A percentile compares a stretch with the other conserved stretches of the same genome.
Conservation (phyloP, 1,139 yeast species). For the Kluyveromyces sp. region DNA sequence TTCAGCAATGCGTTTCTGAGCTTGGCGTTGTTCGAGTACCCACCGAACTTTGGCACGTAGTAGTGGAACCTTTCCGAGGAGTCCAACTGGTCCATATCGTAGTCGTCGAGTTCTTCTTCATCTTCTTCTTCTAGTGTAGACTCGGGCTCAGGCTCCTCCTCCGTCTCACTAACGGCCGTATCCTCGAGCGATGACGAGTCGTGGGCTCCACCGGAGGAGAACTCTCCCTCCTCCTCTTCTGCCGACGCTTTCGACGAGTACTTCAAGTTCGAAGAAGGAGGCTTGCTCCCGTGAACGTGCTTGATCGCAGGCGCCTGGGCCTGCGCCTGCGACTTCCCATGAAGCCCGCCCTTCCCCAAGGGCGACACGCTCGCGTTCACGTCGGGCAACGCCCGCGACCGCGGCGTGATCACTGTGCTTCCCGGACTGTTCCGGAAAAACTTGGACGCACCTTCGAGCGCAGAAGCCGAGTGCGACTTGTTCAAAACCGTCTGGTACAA, state of each 20-base stretch:
- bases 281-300: constrained; percentile 12
- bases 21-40: constrained; percentile 47
- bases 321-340: constrained; percentile 13
- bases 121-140: constrained; percentile 8
- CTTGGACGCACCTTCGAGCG: constrained; percentile 15
- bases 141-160: constrained; percentile 7
- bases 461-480: constrained; percentile 14
- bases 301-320: constrained; percentile 25
- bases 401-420: constrained; percentile 25
- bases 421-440: constrained; percentile 9
- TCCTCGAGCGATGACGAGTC: background rate
- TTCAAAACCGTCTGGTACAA: constrained; percentile 21
- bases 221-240: background rate
- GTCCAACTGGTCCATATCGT: constrained; percentile 4
- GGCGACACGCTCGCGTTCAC: constrained; percentile 23
- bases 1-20: constrained; percentile 35
- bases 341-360: constrained; percentile 23
- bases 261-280: constrained; percentile 14
- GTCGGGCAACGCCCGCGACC: constrained; percentile 27
- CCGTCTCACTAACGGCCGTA: constrained; percentile 1
- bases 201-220: too few species aligned
- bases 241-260: constrained; percentile 8
- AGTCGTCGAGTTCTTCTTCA: constrained; percentile 6
- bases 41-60: constrained; percentile 66
- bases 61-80: constrained; percentile 10